Base-by-base conservation (phyloP, 2,329 filamentous ascomycete genomes). In the Colletotrichum coccodes region DNA sequence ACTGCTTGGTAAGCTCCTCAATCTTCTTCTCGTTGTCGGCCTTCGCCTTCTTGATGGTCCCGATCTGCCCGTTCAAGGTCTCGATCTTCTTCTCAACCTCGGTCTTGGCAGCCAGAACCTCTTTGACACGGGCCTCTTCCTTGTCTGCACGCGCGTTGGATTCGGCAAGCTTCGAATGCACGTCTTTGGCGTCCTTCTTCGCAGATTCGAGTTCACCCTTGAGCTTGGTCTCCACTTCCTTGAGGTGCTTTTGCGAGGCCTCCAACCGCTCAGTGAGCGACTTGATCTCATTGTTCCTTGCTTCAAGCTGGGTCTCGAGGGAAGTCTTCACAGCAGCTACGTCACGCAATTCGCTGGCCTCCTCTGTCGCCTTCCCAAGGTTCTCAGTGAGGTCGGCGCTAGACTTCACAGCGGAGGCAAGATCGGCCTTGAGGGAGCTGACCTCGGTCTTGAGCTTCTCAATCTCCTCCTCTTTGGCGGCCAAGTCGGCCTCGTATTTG, bases 391-490 rank as follows among this genome's bases (percentile, higher is more conserved):
- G 86, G n/a, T 87, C 86, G 68, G 89, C 82, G 46, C 88, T 90
- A 49, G 91, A 92, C 75, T 96, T 92, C 72, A 92, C 90, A 11
- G 90, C 90, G 14, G 89, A 87, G 2, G 88, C 86, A 5, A 97
- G 84, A 73, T 97, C 92, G 3, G 87, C 84, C 78, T 91, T 90
- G 26, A 97, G 82, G 2, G 82, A 85, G 23, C 87, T 84, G 32
- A 97, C 89, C 73, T 96, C 90, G 3, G 84, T 80, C 72, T 91
- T 91, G 16, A 98, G 87, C 52, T 85, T 87, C 60, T 90, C 87
- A 42, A 96, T 89, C 78, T 95, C 91, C 47, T 89, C 87, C 12
- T 91, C 84, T 74, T 92, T 93, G 50, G 50, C 32, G n/a, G 50
- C 50, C 50, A 53, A 9, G 30, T 53, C 50, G n/a, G 50, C 50